Evolutionary conservation across 257 asterid species (phyloP).

Genomic region (Dorcoceras hygrometricum): DNA sequence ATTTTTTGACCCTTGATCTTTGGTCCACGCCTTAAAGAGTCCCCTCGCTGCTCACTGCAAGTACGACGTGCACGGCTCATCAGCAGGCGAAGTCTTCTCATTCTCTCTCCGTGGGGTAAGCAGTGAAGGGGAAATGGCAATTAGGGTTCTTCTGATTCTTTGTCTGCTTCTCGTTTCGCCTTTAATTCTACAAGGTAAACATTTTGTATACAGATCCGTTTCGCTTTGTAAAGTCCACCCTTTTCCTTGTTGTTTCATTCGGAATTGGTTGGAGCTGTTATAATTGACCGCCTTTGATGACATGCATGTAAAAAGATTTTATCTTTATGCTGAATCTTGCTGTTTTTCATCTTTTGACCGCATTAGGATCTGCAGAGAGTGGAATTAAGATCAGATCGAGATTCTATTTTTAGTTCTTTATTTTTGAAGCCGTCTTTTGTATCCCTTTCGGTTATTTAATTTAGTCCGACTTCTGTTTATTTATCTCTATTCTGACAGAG

Average conservation of each 20-base stretch:
- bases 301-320: constrained; percentile 17
- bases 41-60: constrained; percentile 20
- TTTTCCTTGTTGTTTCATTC: not conserved
- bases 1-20: constrained; percentile 23
- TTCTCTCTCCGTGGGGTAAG: constrained; percentile 18
- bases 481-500: not conserved
- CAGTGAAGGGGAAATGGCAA: constrained; percentile 36
- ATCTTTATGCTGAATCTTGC: constrained; percentile 13
- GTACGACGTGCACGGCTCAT: constrained; percentile 26
- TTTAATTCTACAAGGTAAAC: constrained; percentile 64
- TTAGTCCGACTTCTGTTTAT: not conserved
- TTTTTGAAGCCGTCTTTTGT: not conserved
- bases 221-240: not conserved
- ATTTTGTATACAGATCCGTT: constrained; percentile 33
- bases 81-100: constrained; percentile 2
- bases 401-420: not conserved
- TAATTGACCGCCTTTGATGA: constrained; percentile 14
- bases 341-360: constrained; percentile 2
- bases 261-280: not conserved
- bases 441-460: not conserved
- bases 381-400: constrained; percentile 25
- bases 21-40: constrained; percentile 33
- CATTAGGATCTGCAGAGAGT: constrained; percentile 7
- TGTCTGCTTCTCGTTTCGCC: constrained; percentile 67
- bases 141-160: constrained; percentile 65